These are phyloP conservation scores for Ambrosiella xylebori DNA, from an alignment of 2,329 filamentous ascomycete genomes.

Conservation along the genomic window DNA sequence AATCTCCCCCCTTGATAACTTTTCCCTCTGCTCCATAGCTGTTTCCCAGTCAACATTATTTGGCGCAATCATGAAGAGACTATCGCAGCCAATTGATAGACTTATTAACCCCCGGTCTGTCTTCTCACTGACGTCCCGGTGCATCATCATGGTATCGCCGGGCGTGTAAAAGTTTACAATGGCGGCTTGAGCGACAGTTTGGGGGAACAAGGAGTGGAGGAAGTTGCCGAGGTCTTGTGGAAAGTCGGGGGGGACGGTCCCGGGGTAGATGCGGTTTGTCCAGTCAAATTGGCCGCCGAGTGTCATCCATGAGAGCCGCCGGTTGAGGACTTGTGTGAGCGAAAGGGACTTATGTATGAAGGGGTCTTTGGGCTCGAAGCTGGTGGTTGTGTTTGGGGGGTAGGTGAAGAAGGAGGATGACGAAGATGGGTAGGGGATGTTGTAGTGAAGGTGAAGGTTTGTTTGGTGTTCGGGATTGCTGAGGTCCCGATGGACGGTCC, in stretches of 20 bases:
- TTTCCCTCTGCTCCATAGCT: neutral
- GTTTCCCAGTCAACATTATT: constrained; percentile 24
- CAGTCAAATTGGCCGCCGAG: constrained; percentile 94
- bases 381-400: constrained; percentile 31
- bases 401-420: constrained; percentile 37
- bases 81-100: constrained; percentile 78
- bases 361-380: constrained; percentile 51
- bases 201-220: constrained; percentile 53
- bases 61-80: constrained; percentile 68
- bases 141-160: constrained; percentile 78
- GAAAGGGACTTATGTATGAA: constrained; percentile 57
- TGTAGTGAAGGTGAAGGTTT: constrained; percentile 75
- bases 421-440: constrained; percentile 39
- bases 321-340: constrained; percentile 52
- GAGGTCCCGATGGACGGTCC: constrained; percentile 61
- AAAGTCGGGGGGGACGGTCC: constrained; percentile 49
- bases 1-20: constrained; percentile 10
- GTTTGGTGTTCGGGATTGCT: constrained; percentile 60
- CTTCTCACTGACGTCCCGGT: constrained; percentile 83
- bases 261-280: constrained; percentile 71
- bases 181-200: constrained; percentile 67
- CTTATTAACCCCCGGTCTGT: constrained; percentile 65
- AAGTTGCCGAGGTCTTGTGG: constrained; percentile 55
- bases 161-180: constrained; percentile 90
- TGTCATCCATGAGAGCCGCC: constrained; percentile 82